These are phyloP conservation scores for Chalciporus piperatus DNA, from an alignment of 768 basidiomycete genomes.

Conservation along the genomic window DNA sequence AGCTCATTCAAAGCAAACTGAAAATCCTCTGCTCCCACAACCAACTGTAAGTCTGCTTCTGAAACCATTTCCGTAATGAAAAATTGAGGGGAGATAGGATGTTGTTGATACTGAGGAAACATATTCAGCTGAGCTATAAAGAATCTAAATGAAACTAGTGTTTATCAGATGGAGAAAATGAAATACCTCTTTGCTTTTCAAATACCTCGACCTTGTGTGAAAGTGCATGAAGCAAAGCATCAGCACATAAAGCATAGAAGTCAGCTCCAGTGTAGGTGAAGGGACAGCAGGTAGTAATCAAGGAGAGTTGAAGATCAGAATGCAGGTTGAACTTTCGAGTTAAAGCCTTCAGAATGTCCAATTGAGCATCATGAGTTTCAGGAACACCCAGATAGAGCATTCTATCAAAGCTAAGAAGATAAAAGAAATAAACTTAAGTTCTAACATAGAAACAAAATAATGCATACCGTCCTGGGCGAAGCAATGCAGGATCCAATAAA, in stretches of 20 bases:
- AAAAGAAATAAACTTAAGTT: not conserved
- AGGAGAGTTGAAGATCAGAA: conserved; percentile 56
- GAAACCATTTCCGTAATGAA: conserved; percentile 83
- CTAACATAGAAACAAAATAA: not conserved
- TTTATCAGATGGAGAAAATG: not conserved
- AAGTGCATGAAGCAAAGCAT: conserved; percentile 96
- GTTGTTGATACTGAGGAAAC: conserved; percentile 37
- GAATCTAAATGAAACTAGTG: too few relatives aligned
- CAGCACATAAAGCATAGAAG: conserved; percentile 95
- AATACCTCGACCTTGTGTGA: conserved; percentile 78
- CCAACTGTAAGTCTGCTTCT: conserved; percentile 64
- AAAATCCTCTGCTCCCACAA: conserved; percentile 79
- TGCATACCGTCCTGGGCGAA: conserved; percentile 80
- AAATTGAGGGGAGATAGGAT: conserved; percentile 84
- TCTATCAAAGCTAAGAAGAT: conserved; percentile 76
- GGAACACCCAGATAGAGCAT: conserved; percentile 96
- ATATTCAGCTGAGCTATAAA: conserved; percentile 41
- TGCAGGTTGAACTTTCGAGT: conserved; percentile 90
- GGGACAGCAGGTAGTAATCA: conserved; percentile 71
- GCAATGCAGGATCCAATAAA: conserved; percentile 81
- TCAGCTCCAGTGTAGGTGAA: conserved; percentile 98
- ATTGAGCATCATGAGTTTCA: conserved; percentile 79
- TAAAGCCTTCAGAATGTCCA: conserved; percentile 83
- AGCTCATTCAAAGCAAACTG: conserved; percentile 64
- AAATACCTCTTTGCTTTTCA: conserved; percentile 68